These are phyloP conservation scores for Cryptococcus maquisensis DNA, from an alignment of 1,284 basidiomycete genomes.

Conservation along the genomic window DNA sequence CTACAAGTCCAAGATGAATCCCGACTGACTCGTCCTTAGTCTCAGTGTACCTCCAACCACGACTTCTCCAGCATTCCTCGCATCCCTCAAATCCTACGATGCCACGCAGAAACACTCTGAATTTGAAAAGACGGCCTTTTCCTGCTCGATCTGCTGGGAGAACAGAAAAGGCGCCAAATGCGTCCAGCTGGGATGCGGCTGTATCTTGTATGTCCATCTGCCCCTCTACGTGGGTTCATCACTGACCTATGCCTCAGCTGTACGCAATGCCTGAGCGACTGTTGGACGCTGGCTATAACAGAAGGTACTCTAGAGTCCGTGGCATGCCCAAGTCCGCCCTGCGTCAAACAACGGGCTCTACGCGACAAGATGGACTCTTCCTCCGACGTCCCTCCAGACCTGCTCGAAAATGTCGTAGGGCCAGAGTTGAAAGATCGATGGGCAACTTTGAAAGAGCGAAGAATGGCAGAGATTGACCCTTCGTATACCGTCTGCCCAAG, in stretches of 20 bases:
- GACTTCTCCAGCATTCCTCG: constrained; percentile 27
- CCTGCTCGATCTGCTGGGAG: constrained; percentile 47
- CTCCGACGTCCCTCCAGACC: constrained; percentile 55
- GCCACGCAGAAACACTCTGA: constrained; percentile 26
- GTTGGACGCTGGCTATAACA: constrained; percentile 44
- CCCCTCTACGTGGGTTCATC: neutral
- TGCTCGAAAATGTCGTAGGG: constrained; percentile 57
- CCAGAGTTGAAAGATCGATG: constrained; percentile 30
- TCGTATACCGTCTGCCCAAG: constrained; percentile 43
- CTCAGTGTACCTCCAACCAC: constrained; percentile 22
- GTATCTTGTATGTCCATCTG: constrained; percentile 39
- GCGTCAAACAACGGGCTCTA: constrained; percentile 36
- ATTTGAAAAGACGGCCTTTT: constrained; percentile 39
- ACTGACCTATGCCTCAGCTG: constrained; percentile 21
- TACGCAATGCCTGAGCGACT: constrained; percentile 37
- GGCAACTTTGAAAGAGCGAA: constrained; percentile 34
- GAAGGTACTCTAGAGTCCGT: constrained; percentile 46
- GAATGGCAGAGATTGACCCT: constrained; percentile 42
- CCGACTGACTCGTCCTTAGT: constrained; percentile 1
- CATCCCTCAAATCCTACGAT: constrained; percentile 34
- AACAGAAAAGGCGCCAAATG: constrained; percentile 42
- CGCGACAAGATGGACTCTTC: constrained; percentile 11
- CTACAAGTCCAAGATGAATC: neutral
- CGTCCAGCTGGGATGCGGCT: constrained; percentile 36
- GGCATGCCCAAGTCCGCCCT: constrained; percentile 41